Conservation (phyloP, 2,329 filamentous ascomycete genomes). For the Fusarium keratoplasticum region DNA sequence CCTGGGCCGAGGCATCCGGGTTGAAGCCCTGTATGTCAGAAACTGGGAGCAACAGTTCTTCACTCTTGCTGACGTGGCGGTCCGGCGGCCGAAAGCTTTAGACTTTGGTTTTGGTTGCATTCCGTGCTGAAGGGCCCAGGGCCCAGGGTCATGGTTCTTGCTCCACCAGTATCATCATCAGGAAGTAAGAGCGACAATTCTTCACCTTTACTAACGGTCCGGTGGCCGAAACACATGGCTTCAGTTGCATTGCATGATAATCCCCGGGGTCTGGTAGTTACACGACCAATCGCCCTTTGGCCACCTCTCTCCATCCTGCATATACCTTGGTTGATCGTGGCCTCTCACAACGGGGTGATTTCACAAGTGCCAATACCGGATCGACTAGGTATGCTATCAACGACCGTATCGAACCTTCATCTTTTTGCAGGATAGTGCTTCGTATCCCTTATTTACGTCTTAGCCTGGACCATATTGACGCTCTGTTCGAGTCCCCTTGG, state of each 20-base stretch:
- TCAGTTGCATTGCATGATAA: background rate
- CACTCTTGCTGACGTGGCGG: background rate
- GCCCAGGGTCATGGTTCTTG: background rate
- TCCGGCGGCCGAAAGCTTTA: background rate
- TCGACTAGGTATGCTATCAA: background rate
- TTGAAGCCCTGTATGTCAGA: background rate
- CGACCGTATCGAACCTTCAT: conserved; percentile 28
- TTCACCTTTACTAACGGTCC: background rate
- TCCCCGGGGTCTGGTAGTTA: background rate
- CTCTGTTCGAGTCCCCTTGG: conserved; percentile 48
- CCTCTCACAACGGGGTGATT: background rate
- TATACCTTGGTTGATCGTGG: background rate
- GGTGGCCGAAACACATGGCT: background rate
- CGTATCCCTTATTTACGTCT: conserved; percentile 52
- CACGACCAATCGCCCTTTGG: background rate
- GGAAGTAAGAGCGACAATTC: background rate
- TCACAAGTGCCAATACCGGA: background rate
- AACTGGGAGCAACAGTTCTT: background rate
- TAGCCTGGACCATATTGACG: conserved; percentile 54
- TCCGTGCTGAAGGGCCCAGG: background rate
- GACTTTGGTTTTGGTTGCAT: background rate
- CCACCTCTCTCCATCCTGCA: background rate
- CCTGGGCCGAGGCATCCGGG: background rate
- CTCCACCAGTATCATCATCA: background rate
- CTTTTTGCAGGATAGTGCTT: conserved; percentile 56